These are phyloP conservation scores for Castanea mollissima DNA, from an alignment of 306 rosid genomes.

Conservation along the genomic window DNA sequence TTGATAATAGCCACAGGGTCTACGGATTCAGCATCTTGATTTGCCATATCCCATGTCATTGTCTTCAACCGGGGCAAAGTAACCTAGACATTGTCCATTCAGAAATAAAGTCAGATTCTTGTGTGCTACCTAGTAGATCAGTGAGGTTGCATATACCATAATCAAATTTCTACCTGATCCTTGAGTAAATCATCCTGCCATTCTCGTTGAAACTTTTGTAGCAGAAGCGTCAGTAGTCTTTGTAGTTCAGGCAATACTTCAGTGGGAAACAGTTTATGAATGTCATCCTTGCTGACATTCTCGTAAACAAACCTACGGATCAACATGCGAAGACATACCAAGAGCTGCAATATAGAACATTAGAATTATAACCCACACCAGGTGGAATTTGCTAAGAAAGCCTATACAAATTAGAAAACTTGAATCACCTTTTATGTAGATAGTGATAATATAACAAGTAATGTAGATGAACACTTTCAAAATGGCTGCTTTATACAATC, in stretches of 20 bases:
- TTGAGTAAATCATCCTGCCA: constrained; percentile 57
- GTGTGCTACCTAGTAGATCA: background rate
- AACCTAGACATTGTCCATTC: constrained; percentile 29
- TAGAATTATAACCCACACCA: background rate
- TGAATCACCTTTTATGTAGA: too few relatives aligned
- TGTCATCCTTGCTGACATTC: constrained; percentile 56
- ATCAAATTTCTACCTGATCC: constrained; percentile 40
- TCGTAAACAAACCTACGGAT: constrained; percentile 63
- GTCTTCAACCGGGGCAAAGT: constrained; percentile 57
- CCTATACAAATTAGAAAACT: background rate
- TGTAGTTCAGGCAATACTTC: constrained; percentile 70
- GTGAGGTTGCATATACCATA: background rate
- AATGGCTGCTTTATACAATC: too few relatives aligned
- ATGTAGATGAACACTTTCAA: too few relatives aligned
- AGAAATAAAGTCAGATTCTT: constrained; percentile 4
- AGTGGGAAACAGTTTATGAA: constrained; percentile 65
- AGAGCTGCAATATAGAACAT: constrained; percentile 41
- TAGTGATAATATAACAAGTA: too few relatives aligned
- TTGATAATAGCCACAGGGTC: constrained; percentile 57
- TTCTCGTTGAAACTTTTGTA: constrained; percentile 64
- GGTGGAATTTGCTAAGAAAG: background rate
- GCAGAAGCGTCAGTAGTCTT: constrained; percentile 52
- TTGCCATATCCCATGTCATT: constrained; percentile 68
- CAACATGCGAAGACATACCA: constrained; percentile 70
- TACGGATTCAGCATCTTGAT: constrained; percentile 32